Evolutionary conservation across 1,284 basidiomycete species (phyloP), one percentile per base, ranked within the genome.

Genomic region (Abortiporus biennis): DNA sequence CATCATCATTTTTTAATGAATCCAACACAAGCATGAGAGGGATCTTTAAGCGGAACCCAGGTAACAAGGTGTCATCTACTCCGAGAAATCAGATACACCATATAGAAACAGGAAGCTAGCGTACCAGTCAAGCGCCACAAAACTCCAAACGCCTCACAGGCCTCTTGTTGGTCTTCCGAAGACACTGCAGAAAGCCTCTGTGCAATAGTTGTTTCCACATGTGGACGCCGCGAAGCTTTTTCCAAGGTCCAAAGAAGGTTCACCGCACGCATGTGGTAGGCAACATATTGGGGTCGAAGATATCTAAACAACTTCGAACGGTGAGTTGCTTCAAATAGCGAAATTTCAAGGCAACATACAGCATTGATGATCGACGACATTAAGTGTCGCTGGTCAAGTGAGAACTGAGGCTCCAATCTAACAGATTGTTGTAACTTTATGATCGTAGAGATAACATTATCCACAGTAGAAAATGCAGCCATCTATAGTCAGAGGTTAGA

Each of bases 11-110:
- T 54, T 82, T 84, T 29, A 98, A 64, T 0, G 82, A 80, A 56
- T 96, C 92, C 31, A 99, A 65, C 11, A 96, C 78, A 37, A 85
- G 78, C 69, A 93, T 83, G 74, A 98, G 76, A 0, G 94, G 94
- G 0, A 86, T 71, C 52, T 85, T 85, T 55, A 95, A 80, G 22
- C 75, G 72, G 54, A 88, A 85, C 0, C 92, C 92, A 25, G 91
- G 92, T 1, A 85, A 65, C 44, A 81, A 65, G 38, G 74, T 72
- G 54, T 96, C 94, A 58, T 96, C 93, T 92, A 30, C 42, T 9
- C 34, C 31, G 22, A 29, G 34, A 38, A n/a, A n/a, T n/a, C n/a
- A 23, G 27, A 15, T 32, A 36, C 44, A n/a, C 52, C 38, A 36
- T 1, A 45, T 19, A 46, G 23, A 11, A 3, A 45, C 19, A 27